phyloP scores from a whole-genome alignment of 1,139 yeast species.

The Candida sp. region DNA sequence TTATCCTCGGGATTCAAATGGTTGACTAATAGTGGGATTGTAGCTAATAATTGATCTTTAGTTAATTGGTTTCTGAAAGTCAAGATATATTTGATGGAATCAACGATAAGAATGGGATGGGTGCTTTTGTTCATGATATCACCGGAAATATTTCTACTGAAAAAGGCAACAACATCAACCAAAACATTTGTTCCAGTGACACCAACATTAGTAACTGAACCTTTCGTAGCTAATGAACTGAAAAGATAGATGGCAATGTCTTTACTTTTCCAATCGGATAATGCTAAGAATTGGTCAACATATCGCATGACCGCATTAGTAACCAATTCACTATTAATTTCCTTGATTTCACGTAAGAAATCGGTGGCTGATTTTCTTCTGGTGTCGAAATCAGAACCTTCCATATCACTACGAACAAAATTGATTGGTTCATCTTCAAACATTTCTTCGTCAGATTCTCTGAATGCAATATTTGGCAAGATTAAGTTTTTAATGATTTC shows the following conservation, averaged over 20 bases:
- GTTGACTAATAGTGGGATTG: slow-evolving; percentile 75
- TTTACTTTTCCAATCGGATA: slow-evolving; percentile 73
- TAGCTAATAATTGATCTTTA: slow-evolving; percentile 73
- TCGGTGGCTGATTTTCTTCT: slow-evolving; percentile 91
- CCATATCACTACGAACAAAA: slow-evolving; percentile 86
- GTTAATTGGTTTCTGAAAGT: slow-evolving; percentile 91
- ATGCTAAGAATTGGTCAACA: slow-evolving; percentile 59
- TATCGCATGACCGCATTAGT: slow-evolving; percentile 78
- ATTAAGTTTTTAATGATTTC: slow-evolving; percentile 82
- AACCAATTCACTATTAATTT: slow-evolving; percentile 68
- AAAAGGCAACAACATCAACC: slow-evolving; percentile 85
- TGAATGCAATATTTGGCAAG: slow-evolving; percentile 81
- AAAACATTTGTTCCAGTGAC: slow-evolving; percentile 83
- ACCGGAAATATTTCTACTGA: slow-evolving; percentile 73
- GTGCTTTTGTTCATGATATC: slow-evolving; percentile 57
- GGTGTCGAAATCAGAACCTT: slow-evolving; percentile 92
- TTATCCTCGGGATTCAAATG: slow-evolving; percentile 56
- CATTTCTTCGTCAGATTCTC: slow-evolving; percentile 84
- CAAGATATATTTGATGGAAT: slow-evolving; percentile 88
- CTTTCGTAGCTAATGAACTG: slow-evolving; percentile 88
- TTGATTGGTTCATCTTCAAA: slow-evolving; percentile 98
- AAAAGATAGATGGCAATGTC: slow-evolving; percentile 86
- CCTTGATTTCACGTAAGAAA: slow-evolving; percentile 82
- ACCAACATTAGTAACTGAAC: slow-evolving; percentile 80
- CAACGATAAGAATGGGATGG: slow-evolving; percentile 81